A percentile compares a stretch with the other conserved stretches of the same genome.
Evolutionary conservation across 805 yeast genomes (phyloP).

Genomic region (Pichia scutulata): DNA sequence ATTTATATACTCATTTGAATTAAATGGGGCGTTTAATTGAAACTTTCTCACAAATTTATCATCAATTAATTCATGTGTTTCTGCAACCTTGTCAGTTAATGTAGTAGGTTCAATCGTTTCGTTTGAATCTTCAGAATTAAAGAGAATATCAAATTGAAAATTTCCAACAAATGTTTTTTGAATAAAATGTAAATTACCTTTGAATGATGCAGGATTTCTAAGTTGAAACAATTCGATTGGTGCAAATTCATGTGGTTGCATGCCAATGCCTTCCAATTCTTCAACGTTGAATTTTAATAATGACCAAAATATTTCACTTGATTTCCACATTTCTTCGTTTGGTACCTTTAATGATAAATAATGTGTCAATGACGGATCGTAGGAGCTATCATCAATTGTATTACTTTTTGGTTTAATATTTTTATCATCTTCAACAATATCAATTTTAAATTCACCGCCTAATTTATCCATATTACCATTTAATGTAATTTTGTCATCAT

Average conservation of each 20-base stretch:
- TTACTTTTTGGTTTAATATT: slow-evolving; percentile 35
- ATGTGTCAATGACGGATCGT: slow-evolving; percentile 55
- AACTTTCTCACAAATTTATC: slow-evolving; percentile 44
- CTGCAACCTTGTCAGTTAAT: slow-evolving; percentile 30
- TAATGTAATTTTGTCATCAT: slow-evolving; percentile 30
- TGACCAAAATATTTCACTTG: slow-evolving; percentile 65
- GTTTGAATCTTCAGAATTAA: slow-evolving; percentile 37
- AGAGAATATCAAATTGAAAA: slow-evolving; percentile 69
- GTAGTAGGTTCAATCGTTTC: slow-evolving; percentile 33
- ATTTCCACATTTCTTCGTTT: slow-evolving; percentile 59
- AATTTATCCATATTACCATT: slow-evolving; percentile 55
- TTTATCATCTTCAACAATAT: slow-evolving; percentile 45
- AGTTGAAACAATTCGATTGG: slow-evolving; percentile 46
- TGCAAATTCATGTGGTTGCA: slow-evolving; percentile 23
- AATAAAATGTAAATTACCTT: slow-evolving; percentile 71
- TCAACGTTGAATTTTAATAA: slow-evolving; percentile 64
- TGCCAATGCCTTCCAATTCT: slow-evolving; percentile 19
- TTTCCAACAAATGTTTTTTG: slow-evolving; percentile 70
- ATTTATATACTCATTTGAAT: slow-evolving; percentile 30
- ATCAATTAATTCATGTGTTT: slow-evolving; percentile 35
- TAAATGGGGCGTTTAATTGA: slow-evolving; percentile 48
- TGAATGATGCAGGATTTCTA: slow-evolving; percentile 50
- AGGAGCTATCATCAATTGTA: slow-evolving; percentile 28
- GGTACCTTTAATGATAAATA: slow-evolving; percentile 68
- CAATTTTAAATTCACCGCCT: slow-evolving; percentile 52